Evolutionary conservation across 257 asterid species (phyloP).

Genomic region (Nicotiana knightiana): DNA sequence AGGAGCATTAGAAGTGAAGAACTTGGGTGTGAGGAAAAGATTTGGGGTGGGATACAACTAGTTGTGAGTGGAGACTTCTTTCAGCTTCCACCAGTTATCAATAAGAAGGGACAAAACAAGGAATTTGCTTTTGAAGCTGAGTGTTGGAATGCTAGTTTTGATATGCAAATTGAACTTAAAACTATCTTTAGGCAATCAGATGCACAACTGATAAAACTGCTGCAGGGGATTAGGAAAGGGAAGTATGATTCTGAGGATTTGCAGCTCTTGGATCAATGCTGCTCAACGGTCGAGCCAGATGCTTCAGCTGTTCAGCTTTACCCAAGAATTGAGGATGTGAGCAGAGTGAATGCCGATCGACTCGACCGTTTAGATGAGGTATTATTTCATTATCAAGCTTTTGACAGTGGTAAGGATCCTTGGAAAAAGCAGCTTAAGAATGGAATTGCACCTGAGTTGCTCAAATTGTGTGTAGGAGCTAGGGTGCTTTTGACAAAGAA

Average conservation of each 20-base stretch:
- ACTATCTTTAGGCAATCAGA: conserved; percentile 60
- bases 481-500: conserved; percentile 65
- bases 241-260: conserved; percentile 32
- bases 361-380: conserved; percentile 34
- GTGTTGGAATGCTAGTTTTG: conserved; percentile 55
- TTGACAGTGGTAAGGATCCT: conserved; percentile 37
- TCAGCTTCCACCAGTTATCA: conserved; percentile 54
- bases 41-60: conserved; percentile 82
- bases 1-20: conserved; percentile 26
- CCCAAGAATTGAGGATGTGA: conserved; percentile 55
- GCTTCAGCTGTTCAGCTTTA: conserved; percentile 62
- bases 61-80: conserved; percentile 78
- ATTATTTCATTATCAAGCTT: conserved; percentile 38
- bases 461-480: conserved; percentile 58
- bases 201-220: conserved; percentile 38
- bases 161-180: conserved; percentile 51
- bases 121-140: conserved; percentile 62
- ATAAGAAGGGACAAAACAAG: conserved; percentile 19
- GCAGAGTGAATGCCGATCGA: conserved; percentile 40
- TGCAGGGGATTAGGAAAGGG: conserved; percentile 60
- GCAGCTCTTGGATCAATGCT: conserved; percentile 46
- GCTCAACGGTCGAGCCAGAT: conserved; percentile 51
- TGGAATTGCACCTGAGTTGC: conserved; percentile 56
- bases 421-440: conserved; percentile 43
- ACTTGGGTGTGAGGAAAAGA: conserved; percentile 8